Percentiles rank a stretch among this genome's conserved stretches.
These are phyloP conservation scores for Verticillium isaacii DNA, from an alignment of 2,329 filamentous ascomycete species.

Conservation along the genomic window DNA sequence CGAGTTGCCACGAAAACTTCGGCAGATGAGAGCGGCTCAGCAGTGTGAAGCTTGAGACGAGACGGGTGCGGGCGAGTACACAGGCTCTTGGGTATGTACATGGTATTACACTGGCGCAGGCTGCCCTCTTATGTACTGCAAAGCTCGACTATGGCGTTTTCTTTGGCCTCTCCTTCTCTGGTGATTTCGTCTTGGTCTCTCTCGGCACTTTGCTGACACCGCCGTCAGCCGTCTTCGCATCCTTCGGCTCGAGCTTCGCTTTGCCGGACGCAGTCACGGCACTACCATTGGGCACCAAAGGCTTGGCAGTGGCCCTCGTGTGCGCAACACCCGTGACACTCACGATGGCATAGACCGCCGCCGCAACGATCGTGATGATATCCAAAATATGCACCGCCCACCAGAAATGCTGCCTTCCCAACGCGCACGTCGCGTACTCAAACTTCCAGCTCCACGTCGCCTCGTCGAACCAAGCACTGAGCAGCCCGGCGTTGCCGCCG, in stretches of 20 bases:
- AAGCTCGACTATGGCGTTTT: not conserved
- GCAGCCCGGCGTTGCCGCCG: conserved; percentile 82
- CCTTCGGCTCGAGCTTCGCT: not conserved
- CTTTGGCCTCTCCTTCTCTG: not conserved
- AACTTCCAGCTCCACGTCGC: conserved; percentile 71
- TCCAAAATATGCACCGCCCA: conserved; percentile 82
- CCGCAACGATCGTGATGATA: conserved; percentile 36
- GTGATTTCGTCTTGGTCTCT: not conserved
- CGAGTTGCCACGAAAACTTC: not conserved
- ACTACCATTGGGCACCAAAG: not conserved
- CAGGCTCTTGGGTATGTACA: not conserved
- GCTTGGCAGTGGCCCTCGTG: not conserved
- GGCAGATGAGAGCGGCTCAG: not conserved
- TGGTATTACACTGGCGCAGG: not conserved
- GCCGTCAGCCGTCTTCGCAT: not conserved
- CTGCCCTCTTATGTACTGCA: not conserved
- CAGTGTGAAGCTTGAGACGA: too few relatives aligned
- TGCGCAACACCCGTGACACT: not conserved
- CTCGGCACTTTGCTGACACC: not conserved
- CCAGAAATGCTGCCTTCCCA: conserved; percentile 90
- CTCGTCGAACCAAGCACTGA: conserved; percentile 86
- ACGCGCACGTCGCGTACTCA: conserved; percentile 71
- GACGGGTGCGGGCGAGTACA: too few relatives aligned
- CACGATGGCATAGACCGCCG: conserved; percentile 20
- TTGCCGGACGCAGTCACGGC: not conserved